These are phyloP conservation scores for Macrotyloma uniflorum DNA, from an alignment of 306 rosid genomes.

Conservation along the genomic window DNA sequence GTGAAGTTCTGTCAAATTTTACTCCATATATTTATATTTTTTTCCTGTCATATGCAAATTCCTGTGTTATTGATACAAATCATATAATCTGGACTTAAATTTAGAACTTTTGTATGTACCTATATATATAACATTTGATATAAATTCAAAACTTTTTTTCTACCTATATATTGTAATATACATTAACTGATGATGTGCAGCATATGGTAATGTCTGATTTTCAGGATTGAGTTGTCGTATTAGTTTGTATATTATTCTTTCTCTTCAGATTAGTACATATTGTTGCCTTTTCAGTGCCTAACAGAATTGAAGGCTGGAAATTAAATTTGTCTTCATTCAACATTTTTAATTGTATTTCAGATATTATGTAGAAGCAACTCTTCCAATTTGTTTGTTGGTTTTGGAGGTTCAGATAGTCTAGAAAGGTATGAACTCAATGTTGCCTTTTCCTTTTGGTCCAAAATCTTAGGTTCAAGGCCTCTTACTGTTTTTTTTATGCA, in stretches of 20 bases:
- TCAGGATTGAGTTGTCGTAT: constrained; percentile 7
- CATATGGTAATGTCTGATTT: not conserved
- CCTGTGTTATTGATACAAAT: constrained; percentile 14
- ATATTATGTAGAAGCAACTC: constrained; percentile 38
- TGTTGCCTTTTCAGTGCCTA: constrained; percentile 21
- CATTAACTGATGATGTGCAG: not conserved
- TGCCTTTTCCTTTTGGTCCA: constrained; percentile 6
- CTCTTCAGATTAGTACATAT: not conserved
- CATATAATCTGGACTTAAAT: not conserved
- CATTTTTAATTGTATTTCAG: constrained; percentile 41
- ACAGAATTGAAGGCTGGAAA: not conserved
- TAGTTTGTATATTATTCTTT: not conserved
- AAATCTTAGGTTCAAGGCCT: constrained; percentile 10
- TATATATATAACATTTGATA: not conserved
- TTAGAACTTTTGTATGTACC: not conserved
- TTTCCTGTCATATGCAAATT: not conserved
- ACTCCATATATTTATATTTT: not conserved
- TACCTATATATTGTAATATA: not conserved
- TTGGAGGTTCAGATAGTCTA: constrained; percentile 42
- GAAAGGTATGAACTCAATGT: constrained; percentile 52
- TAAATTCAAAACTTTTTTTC: not conserved
- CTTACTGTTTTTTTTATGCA: constrained; percentile 46
- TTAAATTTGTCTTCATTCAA: constrained; percentile 3
- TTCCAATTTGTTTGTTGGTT: constrained; percentile 41
- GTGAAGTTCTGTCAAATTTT: constrained; percentile 1